Evolutionary conservation across 2,329 filamentous ascomycete species (phyloP).

Genomic region (Neofusicoccum umdonicola): DNA sequence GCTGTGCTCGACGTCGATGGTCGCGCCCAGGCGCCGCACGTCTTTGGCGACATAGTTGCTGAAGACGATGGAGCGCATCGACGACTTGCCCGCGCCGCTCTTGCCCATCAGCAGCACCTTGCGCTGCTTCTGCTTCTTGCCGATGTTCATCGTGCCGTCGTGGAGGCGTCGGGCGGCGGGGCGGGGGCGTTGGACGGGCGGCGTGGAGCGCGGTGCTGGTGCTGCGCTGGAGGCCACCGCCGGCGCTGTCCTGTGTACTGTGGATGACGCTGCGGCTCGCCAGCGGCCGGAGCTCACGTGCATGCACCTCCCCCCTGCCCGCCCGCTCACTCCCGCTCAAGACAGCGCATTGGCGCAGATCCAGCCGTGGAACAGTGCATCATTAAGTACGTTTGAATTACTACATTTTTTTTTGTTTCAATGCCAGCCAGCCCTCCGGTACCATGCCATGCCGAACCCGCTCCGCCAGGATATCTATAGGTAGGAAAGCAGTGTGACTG

Average conservation of each 20-base stretch:
- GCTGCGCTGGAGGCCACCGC: background rate
- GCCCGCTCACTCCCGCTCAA: background rate
- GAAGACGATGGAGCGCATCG: conserved; percentile 98
- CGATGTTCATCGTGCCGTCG: conserved; percentile 32
- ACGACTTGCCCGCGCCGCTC: conserved; percentile 95
- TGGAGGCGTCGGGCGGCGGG: background rate
- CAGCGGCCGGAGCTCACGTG: background rate
- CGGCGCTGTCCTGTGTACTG: too few relatives aligned
- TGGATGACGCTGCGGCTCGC: background rate
- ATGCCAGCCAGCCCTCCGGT: conserved; percentile 6
- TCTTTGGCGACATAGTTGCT: conserved; percentile 98
- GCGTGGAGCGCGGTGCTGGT: conserved; percentile 27
- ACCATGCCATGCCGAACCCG: conserved; percentile 12
- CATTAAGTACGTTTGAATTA: conserved; percentile 12
- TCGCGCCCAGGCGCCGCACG: conserved; percentile 86
- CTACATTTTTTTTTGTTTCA: background rate
- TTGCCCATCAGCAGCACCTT: conserved; percentile 71
- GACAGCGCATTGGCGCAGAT: conserved; percentile 6
- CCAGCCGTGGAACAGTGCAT: background rate
- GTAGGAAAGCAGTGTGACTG: background rate
- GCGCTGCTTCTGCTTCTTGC: conserved; percentile 52
- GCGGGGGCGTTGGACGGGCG: background rate
- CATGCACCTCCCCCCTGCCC: conserved; percentile 6
- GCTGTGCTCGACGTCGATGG: conserved; percentile 96
- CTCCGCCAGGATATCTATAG: conserved; percentile 16